phyloP scores from a whole-genome alignment of 768 basidiomycete genomes.

The Rhizopogon vesiculosus region DNA sequence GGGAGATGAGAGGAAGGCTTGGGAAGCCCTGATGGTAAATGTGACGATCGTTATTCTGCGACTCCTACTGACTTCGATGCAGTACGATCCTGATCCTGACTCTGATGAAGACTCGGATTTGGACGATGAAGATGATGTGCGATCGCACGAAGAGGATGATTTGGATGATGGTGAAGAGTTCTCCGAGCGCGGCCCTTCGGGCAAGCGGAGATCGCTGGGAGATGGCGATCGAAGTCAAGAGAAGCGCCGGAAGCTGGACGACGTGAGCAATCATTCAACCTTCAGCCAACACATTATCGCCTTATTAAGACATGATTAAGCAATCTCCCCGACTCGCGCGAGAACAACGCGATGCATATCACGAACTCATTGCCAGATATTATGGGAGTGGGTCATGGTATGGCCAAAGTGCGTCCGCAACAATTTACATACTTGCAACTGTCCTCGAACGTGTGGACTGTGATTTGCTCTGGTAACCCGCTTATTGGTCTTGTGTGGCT shows the following conservation, averaged over 20 bases:
- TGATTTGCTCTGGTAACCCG: slow-evolving; percentile 79
- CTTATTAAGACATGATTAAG: slow-evolving; percentile 21
- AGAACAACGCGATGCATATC: slow-evolving; percentile 64
- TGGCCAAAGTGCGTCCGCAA: slow-evolving; percentile 86
- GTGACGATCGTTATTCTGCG: background rate
- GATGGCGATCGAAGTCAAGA: slow-evolving; percentile 33
- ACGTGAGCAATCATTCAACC: slow-evolving; percentile 29
- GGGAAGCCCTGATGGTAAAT: slow-evolving; percentile 77
- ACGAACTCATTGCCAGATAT: slow-evolving; percentile 69
- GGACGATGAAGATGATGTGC: slow-evolving; percentile 39
- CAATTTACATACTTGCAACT: slow-evolving; percentile 86
- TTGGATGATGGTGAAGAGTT: slow-evolving; percentile 40
- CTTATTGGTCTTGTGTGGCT: background rate
- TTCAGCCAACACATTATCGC: background rate
- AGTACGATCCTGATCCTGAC: slow-evolving; percentile 79
- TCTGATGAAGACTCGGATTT: slow-evolving; percentile 56
- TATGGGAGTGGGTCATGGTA: slow-evolving; percentile 82
- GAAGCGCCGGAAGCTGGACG: slow-evolving; percentile 59
- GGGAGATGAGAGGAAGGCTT: slow-evolving; percentile 70
- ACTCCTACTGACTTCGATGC: background rate
- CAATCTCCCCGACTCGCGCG: slow-evolving; percentile 56
- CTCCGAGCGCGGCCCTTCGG: slow-evolving; percentile 30
- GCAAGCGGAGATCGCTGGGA: slow-evolving; percentile 46
- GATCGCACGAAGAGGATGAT: slow-evolving; percentile 37
- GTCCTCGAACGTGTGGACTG: slow-evolving; percentile 91